Evolutionary conservation across 768 basidiomycete genomes (phyloP).

Genomic region (Xerocomellus chrysenteron): DNA sequence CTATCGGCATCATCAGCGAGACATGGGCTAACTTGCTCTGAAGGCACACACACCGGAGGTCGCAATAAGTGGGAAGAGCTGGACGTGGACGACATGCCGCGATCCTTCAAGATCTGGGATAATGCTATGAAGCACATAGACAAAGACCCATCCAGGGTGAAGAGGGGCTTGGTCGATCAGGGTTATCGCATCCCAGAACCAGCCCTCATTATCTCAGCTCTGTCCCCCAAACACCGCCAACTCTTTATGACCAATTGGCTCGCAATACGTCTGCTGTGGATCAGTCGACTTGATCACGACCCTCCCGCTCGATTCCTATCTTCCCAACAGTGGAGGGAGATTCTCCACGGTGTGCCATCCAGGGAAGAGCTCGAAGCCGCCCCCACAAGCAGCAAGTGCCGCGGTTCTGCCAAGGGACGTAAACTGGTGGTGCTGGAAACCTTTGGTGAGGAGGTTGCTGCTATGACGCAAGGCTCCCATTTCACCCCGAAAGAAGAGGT

Average conservation of each 20-base stretch:
- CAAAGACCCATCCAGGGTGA: background rate
- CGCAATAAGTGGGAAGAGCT: background rate
- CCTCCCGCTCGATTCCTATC: background rate
- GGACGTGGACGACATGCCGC: background rate
- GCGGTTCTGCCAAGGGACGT: background rate
- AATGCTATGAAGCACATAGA: background rate
- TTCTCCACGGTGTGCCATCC: background rate
- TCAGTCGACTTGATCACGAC: conserved; percentile 5
- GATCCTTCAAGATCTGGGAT: background rate
- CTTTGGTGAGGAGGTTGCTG: background rate
- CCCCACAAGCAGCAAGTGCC: background rate
- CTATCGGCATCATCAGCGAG: too few species aligned
- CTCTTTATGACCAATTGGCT: conserved; percentile 12
- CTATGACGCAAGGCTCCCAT: background rate
- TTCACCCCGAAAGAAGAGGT: background rate
- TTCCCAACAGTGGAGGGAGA: conserved; percentile 4
- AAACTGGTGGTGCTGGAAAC: conserved; percentile 1
- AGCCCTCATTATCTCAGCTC: background rate
- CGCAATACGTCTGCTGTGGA: background rate
- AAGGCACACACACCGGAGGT: background rate
- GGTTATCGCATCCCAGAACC: conserved; percentile 16
- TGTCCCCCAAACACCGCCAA: background rate
- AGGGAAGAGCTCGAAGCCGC: background rate
- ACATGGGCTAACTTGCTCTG: too few species aligned
- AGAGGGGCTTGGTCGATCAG: background rate